Conservation (phyloP, 129 eudicot species). For the Centaurea solstitialis region DNA sequence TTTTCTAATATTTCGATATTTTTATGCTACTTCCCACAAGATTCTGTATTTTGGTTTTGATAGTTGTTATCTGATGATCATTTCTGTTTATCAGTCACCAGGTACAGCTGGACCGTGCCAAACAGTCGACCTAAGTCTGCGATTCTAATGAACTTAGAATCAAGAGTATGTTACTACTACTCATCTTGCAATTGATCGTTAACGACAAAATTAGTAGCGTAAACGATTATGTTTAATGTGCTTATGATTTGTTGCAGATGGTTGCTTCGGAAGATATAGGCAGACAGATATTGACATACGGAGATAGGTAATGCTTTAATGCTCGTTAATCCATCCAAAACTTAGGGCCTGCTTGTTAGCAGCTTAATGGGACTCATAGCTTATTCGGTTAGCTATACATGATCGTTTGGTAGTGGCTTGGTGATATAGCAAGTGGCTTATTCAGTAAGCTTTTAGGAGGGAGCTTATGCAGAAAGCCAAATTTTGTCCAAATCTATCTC, state of each 20-base stretch:
- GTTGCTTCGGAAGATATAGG: constrained; percentile 97
- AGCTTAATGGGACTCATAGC: no score
- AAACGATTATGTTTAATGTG: not conserved
- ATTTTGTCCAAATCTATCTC: no score
- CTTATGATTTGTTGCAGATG: constrained; percentile 51
- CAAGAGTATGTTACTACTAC: constrained; percentile 61
- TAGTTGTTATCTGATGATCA: not conserved
- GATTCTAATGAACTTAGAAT: constrained; percentile 94
- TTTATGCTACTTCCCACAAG: not conserved
- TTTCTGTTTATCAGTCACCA: constrained; percentile 47
- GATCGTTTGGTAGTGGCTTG: no score
- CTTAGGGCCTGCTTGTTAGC: not conserved
- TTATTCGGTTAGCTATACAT: no score
- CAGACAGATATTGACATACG: constrained; percentile 91
- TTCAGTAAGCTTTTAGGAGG: no score
- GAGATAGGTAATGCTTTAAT: constrained; percentile 62
- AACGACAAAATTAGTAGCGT: not conserved
- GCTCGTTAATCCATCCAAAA: not conserved
- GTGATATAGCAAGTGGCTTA: no score
- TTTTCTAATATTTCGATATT: constrained; percentile 6
- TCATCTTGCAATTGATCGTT: not conserved
- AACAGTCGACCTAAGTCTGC: constrained; percentile 87
- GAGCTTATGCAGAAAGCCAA: no score
- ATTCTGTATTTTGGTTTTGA: not conserved
- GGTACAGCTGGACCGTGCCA: constrained; percentile 87